Base-by-base conservation (phyloP, 2,329 filamentous ascomycete genomes). In the Colletotrichum aenigma region DNA sequence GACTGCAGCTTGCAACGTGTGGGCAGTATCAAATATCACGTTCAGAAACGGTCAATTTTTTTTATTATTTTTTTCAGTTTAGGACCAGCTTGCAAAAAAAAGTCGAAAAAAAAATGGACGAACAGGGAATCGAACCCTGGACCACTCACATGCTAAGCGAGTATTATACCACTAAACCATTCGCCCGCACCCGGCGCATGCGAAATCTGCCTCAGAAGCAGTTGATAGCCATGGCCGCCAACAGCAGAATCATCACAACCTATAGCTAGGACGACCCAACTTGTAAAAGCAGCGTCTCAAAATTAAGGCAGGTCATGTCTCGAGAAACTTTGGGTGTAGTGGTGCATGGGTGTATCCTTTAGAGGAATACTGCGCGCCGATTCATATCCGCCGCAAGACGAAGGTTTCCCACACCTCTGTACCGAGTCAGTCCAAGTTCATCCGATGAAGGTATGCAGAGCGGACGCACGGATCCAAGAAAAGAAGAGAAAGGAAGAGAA, bases 121-220 rank as follows among this genome's bases (percentile, higher is more conserved):
- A 67, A 56, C 71, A 55, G 71, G 71, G 71, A 74, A 74, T 74
- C 71, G 71, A 74, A 74, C 71, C 71, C 71, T 55, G 71, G 72
- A 66, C 66, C 68, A 65, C 38, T 60, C 68, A 30, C 61, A 66
- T 66, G 67, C 67, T 66, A 66, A 74, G 67, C 72, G 68, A 67
- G 61, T 67, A 71, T 74, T 74, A 71, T 74, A 65, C 71, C 43
- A 70, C 71, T 70, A 74, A 74, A 55, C 66, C 71, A 70, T 64
- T 58, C 71, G 66, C 66, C 70, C 34, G 8, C 5, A 7, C 12
- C 32, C 15, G 13, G 28, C 6, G 26, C 26, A 7, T 28, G 26
- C 5, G 4, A 26, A 26, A 26, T 6, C 5, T 7, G 26, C 26
- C 26, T 28, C 26, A 34, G 13, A 30, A 58, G 55, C 55, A 9